Base-by-base conservation (phyloP, 345 rosid genomes). In the Ceriops decandra region DNA sequence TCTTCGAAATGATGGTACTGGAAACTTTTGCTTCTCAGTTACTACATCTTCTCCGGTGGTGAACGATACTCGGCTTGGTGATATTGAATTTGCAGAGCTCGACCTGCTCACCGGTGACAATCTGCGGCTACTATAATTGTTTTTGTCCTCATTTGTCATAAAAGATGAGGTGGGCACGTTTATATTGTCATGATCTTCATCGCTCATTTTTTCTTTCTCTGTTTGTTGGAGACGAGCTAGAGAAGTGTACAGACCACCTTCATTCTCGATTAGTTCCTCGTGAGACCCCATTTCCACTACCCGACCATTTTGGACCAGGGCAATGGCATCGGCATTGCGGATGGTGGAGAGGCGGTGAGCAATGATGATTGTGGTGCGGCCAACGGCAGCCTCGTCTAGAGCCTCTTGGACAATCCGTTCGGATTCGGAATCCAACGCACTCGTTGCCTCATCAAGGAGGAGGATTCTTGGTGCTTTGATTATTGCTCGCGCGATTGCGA, bases 11-110 rank as follows among this genome's bases (percentile, higher is more conserved):
- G 79, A 77, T 0, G 81, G 80, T n/a, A 57, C 67, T 0, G 60
- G 51, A 47, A 64, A 60, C 0, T 63, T 54, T 60, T 54, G 71
- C 64, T 70, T 68, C 49, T 68, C 69, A 11, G 33, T 38, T 15
- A 58, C 20, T 64, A 51, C 54, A 62, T 26, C 56, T 20, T 63
- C 68, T 11, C 47, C 60, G 17, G 38, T 11, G 9, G n/a, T 19
- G 60, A 66, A 30, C 16, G 27, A 21, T 54, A 7, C 61, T 56
- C 70, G 33, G 15, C 75, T 69, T 49, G 61, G 76, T 27, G 74
- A 68, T 6, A 52, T n/a, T 3, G 90, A 85, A 57, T 82, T 83
- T 52, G 82, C 70, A 1, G 95, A 84, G 78, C 86, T 89, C 58
- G 92, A 81, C 36, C 80, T 68, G 68, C 90, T 89, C 35, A 80